These are phyloP conservation scores for Populus trichocarpa DNA, from an alignment of 441 rosid genomes.

Conservation along the genomic window DNA sequence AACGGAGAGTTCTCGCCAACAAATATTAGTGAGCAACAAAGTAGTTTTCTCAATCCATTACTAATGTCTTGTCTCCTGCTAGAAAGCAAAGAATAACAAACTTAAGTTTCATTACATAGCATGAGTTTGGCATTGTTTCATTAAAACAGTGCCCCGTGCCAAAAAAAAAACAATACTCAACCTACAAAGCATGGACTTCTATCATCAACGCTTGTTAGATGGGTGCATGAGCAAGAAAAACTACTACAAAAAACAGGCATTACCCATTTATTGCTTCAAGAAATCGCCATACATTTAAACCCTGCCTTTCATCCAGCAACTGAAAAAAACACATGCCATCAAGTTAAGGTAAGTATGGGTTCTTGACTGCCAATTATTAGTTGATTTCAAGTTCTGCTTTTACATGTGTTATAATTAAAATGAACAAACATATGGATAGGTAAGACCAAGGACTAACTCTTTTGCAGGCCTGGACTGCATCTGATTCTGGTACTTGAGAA, in stretches of 20 bases:
- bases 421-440: constrained; percentile 6
- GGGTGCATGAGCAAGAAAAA: background rate
- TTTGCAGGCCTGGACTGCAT: constrained; percentile 79
- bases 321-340: constrained; percentile 28
- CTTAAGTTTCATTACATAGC: background rate
- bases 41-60: constrained; percentile 63
- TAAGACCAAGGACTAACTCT: constrained; percentile 44
- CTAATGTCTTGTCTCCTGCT: constrained; percentile 82
- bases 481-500: constrained; percentile 76
- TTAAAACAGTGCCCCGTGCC: background rate
- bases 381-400: background rate
- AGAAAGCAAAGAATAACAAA: constrained; percentile 5
- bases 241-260: constrained; percentile 6
- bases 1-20: constrained; percentile 79
- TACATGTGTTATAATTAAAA: background rate
- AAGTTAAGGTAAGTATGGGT: background rate
- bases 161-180: background rate
- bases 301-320: constrained; percentile 83
- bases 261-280: constrained; percentile 91
- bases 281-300: constrained; percentile 64
- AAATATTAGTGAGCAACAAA: constrained; percentile 69
- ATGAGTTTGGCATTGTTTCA: background rate
- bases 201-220: background rate
- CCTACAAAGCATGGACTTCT: background rate
- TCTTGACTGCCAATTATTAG: background rate